Evolutionary conservation across 495 filamentous ascomycete species (phyloP).

Genomic region (Bacidia gigantensis): DNA sequence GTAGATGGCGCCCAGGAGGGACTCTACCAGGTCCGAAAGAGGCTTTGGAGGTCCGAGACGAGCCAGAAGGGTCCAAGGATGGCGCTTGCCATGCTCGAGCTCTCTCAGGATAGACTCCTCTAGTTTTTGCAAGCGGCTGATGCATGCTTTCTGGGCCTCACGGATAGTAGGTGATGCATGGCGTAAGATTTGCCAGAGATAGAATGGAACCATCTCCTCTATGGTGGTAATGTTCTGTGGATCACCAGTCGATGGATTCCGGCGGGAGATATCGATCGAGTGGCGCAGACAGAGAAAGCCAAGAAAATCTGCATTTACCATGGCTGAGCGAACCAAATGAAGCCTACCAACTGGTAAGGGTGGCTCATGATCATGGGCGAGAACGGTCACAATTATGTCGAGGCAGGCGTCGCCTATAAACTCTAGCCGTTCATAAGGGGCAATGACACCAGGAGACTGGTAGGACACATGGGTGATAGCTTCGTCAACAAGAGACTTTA

Average conservation of each 20-base stretch:
- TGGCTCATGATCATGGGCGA: constrained; percentile 31
- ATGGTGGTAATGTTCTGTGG: constrained; percentile 11
- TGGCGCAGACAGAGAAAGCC: constrained; percentile 61
- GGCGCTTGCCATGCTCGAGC: constrained; percentile 33
- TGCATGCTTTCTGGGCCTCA: constrained; percentile 26
- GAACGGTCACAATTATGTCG: constrained; percentile 56
- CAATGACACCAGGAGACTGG: constrained; percentile 26
- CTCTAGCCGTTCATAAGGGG: constrained; percentile 77
- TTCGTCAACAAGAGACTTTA: constrained; percentile 61
- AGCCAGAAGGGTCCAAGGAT: constrained; percentile 65
- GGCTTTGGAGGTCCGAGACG: constrained; percentile 60
- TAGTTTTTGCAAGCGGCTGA: constrained; percentile 35
- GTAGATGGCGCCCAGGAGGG: constrained; percentile 70
- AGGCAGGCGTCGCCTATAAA: constrained; percentile 83
- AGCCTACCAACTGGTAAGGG: constrained; percentile 49
- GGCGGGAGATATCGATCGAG: constrained; percentile 13
- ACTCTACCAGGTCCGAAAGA: constrained; percentile 78
- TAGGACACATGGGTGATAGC: constrained; percentile 72
- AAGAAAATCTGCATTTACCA: constrained; percentile 79
- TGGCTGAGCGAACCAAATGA: constrained; percentile 56
- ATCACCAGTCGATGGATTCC: constrained; percentile 13
- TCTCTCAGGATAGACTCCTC: constrained; percentile 36
- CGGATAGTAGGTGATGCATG: constrained; percentile 34
- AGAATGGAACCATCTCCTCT: constrained; percentile 8
- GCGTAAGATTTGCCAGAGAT: constrained; percentile 61